Base-by-base conservation (phyloP, 176 grass and related monocot genomes). In the Paspalum vaginatum region DNA sequence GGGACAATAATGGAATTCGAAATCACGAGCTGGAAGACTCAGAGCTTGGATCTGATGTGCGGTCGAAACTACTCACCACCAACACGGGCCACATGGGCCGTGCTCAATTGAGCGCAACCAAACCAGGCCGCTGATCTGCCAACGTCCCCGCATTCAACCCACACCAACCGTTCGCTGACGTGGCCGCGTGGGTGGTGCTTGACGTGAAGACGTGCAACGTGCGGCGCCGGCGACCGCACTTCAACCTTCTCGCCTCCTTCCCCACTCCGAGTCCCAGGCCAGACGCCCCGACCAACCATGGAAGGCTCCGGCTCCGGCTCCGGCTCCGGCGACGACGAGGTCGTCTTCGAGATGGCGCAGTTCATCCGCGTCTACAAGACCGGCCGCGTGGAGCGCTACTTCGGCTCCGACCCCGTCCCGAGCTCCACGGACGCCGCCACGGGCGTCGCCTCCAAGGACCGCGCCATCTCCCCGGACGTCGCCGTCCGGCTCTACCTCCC, bases 401-500 rank as follows among this genome's bases (percentile, higher is more conserved):
- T 70, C 57, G 80, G 80, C 58, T 79, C 81, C 57, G 84, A 92
- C 53, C 80, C 81, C 16, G 48, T 85, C 76, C 83, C 84, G n/a
- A 24, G 82, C n/a, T 79, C 70, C 47, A 83, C 68, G 26, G 86
- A 88, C 39, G 43, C 81, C 63, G 44, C 7, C 42, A 85, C 68
- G 24, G 87, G 81, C 50, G 68, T 92, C 78, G 76, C 87, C 72
- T 88, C 81, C 37, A 92, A 90, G 41, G 93, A 95, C 32, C 37
- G 10, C 2, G n/a, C n/a, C 32, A 73, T 90, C 68, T 62, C 61
- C 58, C 67, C 89, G 18, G 16, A 84, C 9, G 57, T 80, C 39
- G 58, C 78, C 39, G 81, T 88, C 55, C 87, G 90, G 41, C 74
- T 92, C 52, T 92, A 90, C 79, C 84, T 92, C 69, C 90, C 90